Percentiles rank a stretch among this genome's conserved stretches.
These are phyloP conservation scores for Davidsoniella australis DNA, from an alignment of 2,329 filamentous ascomycete genomes.

Conservation along the genomic window DNA sequence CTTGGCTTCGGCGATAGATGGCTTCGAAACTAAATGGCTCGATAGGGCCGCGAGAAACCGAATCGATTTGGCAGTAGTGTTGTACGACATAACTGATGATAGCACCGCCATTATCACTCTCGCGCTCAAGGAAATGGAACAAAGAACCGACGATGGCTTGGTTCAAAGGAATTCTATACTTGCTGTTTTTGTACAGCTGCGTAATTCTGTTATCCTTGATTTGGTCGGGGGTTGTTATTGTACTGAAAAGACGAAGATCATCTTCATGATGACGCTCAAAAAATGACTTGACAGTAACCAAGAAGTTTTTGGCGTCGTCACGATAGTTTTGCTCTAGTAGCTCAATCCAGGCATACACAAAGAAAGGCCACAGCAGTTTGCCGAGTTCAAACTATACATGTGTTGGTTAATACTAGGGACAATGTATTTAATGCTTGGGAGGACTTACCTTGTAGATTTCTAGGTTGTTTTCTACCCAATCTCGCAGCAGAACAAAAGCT, in stretches of 20 bases:
- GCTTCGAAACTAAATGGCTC: conserved; percentile 47
- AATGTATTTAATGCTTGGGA: neutral
- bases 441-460: conserved; percentile 72
- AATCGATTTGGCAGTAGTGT: conserved; percentile 38
- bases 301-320: conserved; percentile 57
- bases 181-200: conserved; percentile 68
- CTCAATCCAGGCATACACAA: conserved; percentile 81
- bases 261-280: conserved; percentile 69
- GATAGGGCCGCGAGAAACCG: conserved; percentile 42
- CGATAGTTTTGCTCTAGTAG: conserved; percentile 56
- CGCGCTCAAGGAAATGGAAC: conserved; percentile 78
- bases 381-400: conserved; percentile 58
- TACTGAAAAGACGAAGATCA: conserved; percentile 59
- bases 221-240: conserved; percentile 61
- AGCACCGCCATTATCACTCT: conserved; percentile 61
- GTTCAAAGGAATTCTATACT: conserved; percentile 81
- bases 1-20: conserved; percentile 38
- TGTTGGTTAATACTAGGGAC: neutral
- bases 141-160: conserved; percentile 67
- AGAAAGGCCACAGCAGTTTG: conserved; percentile 81
- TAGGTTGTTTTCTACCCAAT: conserved; percentile 81
- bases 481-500: conserved; percentile 55
- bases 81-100: conserved; percentile 61
- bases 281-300: conserved; percentile 44
- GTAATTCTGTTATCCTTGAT: conserved; percentile 59